Evolutionary conservation across 2,329 filamentous ascomycete genomes (phyloP), one percentile per base, ranked within the genome.

Genomic region (Phaeomoniella chlamydospora): DNA sequence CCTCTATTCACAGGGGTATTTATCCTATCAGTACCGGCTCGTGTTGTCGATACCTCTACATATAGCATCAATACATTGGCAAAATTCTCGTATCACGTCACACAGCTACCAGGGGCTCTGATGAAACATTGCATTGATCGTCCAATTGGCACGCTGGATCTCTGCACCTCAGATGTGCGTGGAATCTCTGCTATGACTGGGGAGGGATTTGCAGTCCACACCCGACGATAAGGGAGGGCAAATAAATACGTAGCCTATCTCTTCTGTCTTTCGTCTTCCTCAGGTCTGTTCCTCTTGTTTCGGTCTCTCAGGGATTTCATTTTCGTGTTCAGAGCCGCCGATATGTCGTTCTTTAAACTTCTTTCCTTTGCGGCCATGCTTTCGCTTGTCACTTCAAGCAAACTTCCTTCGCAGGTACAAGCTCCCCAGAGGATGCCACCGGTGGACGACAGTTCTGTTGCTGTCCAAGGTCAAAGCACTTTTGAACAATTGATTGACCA

Each of bases 401-500:
- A n/a, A 6, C 9, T 26, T 26, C 6, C 22, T 26, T n/a, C 22
- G n/a, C 22, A 26, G n/a, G 9, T 26, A 6, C 22, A n/a, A n/a
- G 22, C 22, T 6, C 22, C 22, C n/a, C 22, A 26, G 22, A 26
- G 22, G 22, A 6, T n/a, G 6, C 22, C 22, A 6, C 22, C 22
- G n/a, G 22, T 26, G 22, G 22, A 26, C 6, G 22, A n/a, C 22
- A n/a, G 9, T n/a, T 9, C 22, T 26, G n/a, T 9, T 26, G 22
- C n/a, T 26, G n/a, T n/a, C 22, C 22, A 26, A n/a, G 22, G 22
- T 26, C 22, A 26, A 26, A n/a, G 22, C 9, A 58, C 53, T 4
- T 75, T 74, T 40, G 49, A 67, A 41, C 73, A 77, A 50, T 56
- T 69, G 37, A 67, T 77, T 34, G 72, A 78, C 46, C 74, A 78